Evolutionary conservation across 805 yeast species (phyloP), one percentile per base, ranked within the genome.

Genomic region (Diddensiella caesifluorescens): DNA sequence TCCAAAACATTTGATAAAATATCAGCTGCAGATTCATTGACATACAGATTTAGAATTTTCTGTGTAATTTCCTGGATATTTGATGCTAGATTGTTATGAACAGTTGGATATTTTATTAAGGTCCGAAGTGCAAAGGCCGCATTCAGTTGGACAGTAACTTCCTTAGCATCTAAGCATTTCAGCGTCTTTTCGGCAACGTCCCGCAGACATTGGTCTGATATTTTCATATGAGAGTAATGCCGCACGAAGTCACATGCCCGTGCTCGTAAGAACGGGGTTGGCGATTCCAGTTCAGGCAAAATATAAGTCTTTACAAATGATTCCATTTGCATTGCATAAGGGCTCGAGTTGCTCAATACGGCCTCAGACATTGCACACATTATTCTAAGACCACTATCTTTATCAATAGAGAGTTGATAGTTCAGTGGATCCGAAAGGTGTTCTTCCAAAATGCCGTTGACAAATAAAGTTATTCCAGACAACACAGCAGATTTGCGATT

Each of bases 91-190:
- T 81, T 79, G 38, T 77, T 80, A 52, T 76, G 76, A 54, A 88
- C 85, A 34, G 74, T 73, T 0, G 75, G 75, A 35, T 76, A 69
- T 22, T 69, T 70, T 35, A 86, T 70, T 51, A 82, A 82, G 1
- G 87, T 75, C 64, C 89, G 95, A 37, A 90, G 67, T 0, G 95
- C 90, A 42, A 86, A 65, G 0, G 95, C 84, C n/a, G 89, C 86
- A 54, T 85, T 82, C 36, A 90, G 71, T 56, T 78, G 80, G 3
- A 86, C 83, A 0, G 95, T 95, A 40, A 81, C 65, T 22, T 69
- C 62, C 21, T 61, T 57, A 35, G 77, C 77, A 39, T 69, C 61
- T 46, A 75, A 62, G 50, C 73, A 64, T 15, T 47, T 36, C 12
- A 63, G 45, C 2, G 62, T 49, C 13, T 55, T 53, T 20, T 47